Base-by-base conservation (phyloP, 176 grass and related monocot genomes). In the Elaeis guineensis region DNA sequence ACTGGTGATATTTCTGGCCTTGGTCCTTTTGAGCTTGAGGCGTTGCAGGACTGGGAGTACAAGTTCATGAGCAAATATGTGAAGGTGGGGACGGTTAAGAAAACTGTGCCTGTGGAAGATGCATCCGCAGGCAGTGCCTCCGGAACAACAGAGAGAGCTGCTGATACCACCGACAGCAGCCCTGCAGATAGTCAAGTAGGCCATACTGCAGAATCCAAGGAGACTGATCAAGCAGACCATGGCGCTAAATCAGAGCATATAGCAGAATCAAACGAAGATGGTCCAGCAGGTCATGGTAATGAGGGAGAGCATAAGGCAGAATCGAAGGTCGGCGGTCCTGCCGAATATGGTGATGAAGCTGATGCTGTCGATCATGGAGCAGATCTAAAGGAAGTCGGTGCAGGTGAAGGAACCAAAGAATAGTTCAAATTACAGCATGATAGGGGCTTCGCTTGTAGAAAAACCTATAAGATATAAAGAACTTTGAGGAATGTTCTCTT, bases 51-150 rank as follows among this genome's bases (percentile, higher is more conserved):
- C 51, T 91, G 87, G 84, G 87, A 97, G 64, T 70, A 76, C 55
- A 85, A 75, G 64, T 97, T 97, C 64, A 72, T 65, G 69, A 91
- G 69, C 66, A 89, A 91, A 63, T 88, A 97, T 66, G 74, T 69
- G 15, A 90, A 88, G 59, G 87, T 91, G 3, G 92, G 87, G 50
- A 88, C 63, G 25, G 58, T 91, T 48, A 62, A 35, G 39, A 82
- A 74, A 61, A 57, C 19, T 6, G 26, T 12, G 20, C 25, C 55
- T 54, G 22, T 59, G 54, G 35, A 12, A 11, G 54, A 55, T 11
- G 54, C 17, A 0, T 55, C 54, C 6, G 54, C 6, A 20, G 19
- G 21, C n/a, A 21, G n/a, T 20, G n/a, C 54, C 11, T 9, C 54
- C 2, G 54, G 22, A 19, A 8, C 54, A 9, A 12, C 4, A 2